Evolutionary conservation across 331 rosid species (phyloP).

Genomic region (Malus hybrid): DNA sequence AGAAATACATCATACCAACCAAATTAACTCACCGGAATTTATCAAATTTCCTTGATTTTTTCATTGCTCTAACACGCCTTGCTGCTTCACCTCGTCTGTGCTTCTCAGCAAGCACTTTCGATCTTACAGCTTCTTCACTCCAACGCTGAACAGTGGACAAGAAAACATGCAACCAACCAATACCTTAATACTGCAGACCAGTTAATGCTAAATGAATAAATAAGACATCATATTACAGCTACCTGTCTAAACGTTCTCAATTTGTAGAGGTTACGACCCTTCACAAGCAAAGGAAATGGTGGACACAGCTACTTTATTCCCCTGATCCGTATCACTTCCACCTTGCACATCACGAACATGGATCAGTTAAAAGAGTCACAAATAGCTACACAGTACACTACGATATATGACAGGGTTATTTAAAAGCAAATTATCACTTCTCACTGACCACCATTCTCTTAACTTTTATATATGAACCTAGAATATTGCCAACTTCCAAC

Average conservation of each 20-base stretch:
- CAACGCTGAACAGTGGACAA: slow-evolving; percentile 39
- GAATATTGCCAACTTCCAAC: not conserved
- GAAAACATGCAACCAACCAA: slow-evolving; percentile 22
- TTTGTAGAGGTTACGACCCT: slow-evolving; percentile 83
- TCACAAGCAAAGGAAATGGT: slow-evolving; percentile 63
- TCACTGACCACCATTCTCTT: not conserved
- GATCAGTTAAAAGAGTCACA: not conserved
- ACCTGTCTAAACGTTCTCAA: slow-evolving; percentile 71
- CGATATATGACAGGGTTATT: not conserved
- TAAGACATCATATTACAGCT: not conserved
- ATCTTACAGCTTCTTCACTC: slow-evolving; percentile 63
- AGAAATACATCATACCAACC: too few species aligned
- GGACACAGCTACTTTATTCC: slow-evolving; percentile 51
- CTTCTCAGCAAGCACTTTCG: slow-evolving; percentile 62
- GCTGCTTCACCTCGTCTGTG: slow-evolving; percentile 73
- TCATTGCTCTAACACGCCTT: slow-evolving; percentile 46
- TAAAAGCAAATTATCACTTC: not conserved
- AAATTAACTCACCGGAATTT: too few species aligned
- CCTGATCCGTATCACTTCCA: slow-evolving; percentile 82
- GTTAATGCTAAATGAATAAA: not conserved
- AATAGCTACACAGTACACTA: not conserved
- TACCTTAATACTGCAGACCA: not conserved
- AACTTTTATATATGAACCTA: not conserved
- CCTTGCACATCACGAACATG: slow-evolving; percentile 21
- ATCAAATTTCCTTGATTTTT: slow-evolving; percentile 16